A percentile compares a stretch with the other conserved stretches of the same genome.
phyloP scores from a whole-genome alignment of 352 stramenopile genomes.

The Elongisporangium anandrum region DNA sequence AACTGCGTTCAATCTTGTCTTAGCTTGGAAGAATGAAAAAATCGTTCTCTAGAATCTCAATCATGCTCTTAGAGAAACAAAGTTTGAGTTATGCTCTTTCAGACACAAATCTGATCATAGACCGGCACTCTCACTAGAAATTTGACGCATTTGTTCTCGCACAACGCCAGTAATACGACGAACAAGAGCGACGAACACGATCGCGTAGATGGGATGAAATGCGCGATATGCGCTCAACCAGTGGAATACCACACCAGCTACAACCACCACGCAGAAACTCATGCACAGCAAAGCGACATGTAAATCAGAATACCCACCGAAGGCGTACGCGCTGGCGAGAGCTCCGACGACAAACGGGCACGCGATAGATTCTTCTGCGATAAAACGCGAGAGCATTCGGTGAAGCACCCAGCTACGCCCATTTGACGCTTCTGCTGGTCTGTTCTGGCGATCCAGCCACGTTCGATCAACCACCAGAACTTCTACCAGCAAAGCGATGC shows the following conservation, averaged over 20 bases:
- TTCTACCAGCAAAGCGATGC: neutral
- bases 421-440: neutral
- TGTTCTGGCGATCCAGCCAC: neutral
- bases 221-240: neutral
- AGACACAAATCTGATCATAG: no score
- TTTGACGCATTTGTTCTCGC: neutral
- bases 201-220: neutral
- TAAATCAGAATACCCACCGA: neutral
- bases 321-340: neutral
- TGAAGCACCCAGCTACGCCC: neutral
- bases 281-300: neutral
- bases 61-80: no score
- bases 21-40: no score
- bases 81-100: no score
- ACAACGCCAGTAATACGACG: neutral
- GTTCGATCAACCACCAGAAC: neutral
- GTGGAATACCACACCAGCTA: neutral
- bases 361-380: neutral
- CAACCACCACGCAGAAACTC: neutral
- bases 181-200: neutral
- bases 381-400: neutral
- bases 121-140: neutral
- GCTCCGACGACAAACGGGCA: neutral
- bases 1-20: neutral
- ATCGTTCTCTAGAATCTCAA: no score